A percentile compares a stretch with the other conserved stretches of the same genome.
These are phyloP conservation scores for Micractinium sp. DNA, from an alignment of 139 green algal species.

Conservation along the genomic window DNA sequence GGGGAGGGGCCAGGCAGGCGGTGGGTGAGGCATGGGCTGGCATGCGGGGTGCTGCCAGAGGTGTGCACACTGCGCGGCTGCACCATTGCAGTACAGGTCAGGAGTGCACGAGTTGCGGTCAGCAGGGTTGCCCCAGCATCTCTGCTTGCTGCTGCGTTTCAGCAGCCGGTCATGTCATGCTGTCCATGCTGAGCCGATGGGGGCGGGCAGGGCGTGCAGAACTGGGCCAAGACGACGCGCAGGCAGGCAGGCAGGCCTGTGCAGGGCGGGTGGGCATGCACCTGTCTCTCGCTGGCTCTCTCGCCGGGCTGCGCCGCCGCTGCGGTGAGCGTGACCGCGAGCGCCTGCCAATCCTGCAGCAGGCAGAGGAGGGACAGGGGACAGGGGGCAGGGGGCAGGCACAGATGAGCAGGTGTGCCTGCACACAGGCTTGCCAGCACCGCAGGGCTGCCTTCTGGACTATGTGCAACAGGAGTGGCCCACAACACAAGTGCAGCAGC, in stretches of 20 bases:
- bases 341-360: neutral
- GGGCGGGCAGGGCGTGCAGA: too few species aligned
- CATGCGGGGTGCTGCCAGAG: neutral
- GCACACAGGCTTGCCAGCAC: too few species aligned
- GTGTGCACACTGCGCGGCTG: neutral
- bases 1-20: neutral
- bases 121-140: neutral
- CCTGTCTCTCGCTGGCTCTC: constrained; percentile 3
- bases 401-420: neutral
- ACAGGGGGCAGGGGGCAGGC: neutral
- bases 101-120: neutral
- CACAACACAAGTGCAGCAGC: too few species aligned
- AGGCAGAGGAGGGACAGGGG: neutral
- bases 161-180: neutral
- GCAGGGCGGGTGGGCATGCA: too few species aligned
- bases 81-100: neutral
- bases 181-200: too few species aligned
- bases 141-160: too few species aligned
- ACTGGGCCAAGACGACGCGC: too few species aligned
- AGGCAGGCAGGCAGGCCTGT: neutral
- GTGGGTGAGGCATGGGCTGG: neutral
- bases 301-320: constrained; percentile 7
- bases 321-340: constrained; percentile 20
- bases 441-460: too few species aligned
- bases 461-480: too few species aligned